Base-by-base conservation (phyloP, 371 early-diverging fungal genomes). In the Saksenaea oblongispora region DNA sequence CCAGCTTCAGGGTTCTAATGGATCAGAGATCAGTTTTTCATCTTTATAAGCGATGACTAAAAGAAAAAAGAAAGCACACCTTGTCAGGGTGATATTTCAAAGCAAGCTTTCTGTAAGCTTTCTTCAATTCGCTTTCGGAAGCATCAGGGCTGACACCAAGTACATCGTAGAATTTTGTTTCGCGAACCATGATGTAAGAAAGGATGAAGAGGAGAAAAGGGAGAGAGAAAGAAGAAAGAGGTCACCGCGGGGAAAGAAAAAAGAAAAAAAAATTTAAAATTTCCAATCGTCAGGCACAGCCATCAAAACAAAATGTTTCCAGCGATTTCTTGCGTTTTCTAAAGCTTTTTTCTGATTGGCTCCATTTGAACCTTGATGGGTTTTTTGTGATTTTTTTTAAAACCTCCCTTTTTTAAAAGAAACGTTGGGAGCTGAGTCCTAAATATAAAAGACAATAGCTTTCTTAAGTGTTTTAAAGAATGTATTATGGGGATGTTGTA, bases 81-180 rank as follows among this genome's bases (percentile, higher is more conserved):
- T 95, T 95, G 79, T 96, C 98, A 54, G 95, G 99, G 70, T 99
- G 99, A 79, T 93, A 95, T 65, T 91, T 91, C 62, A 94, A 85
- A 26, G 98, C 98, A 39, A 97, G 73, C 72, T 92, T 94, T 58
- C 94, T 87, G 84, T 93, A 98, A 17, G 94, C 93, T 73, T 94
- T 95, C 74, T 93, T 95, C 68, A 97, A 83, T 67, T 96, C 94
- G 42, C 74, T 61, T 26, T 96, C 97, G 34, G 89, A 73, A 35
- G 96, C 95, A 42, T 71, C 73, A 47, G 96, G 93, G 31, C 78
- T 59, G 24, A 99, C 93, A 41, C 91, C 98, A 39, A 99, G 90
- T 22, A 88, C 72, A 63, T 98, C 98, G 84, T 98, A 98, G 66
- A 87, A 84, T 76, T 94, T 96, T 55, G 95, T 93, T 58, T 93